A percentile compares a stretch with the other conserved stretches of the same genome.
phyloP scores from a whole-genome alignment of 257 asterid genomes.

The Solanum sejunctum region DNA sequence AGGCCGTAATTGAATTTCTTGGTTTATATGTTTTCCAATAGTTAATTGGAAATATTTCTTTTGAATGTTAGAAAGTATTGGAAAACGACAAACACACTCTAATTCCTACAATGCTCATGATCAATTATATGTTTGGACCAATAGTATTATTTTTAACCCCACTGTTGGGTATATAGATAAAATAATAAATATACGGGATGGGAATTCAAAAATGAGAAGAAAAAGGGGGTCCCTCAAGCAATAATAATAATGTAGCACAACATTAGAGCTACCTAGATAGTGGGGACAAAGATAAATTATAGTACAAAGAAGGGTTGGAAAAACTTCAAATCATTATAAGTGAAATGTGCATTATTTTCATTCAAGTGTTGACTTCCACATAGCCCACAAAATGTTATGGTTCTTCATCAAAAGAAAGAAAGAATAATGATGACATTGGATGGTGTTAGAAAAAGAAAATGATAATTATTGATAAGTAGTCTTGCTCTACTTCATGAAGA shows the following conservation, averaged over 20 bases:
- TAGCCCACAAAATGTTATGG: conserved; percentile 1
- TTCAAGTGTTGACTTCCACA: conserved; percentile 7
- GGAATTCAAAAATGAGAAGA: not conserved
- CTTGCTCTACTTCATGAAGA: conserved; percentile 1
- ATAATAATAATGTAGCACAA: not conserved
- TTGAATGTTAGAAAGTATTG: not conserved
- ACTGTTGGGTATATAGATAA: not conserved
- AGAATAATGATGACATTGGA: not conserved
- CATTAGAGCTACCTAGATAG: not conserved
- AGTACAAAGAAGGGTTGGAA: not conserved
- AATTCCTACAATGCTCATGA: not conserved
- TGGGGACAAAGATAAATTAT: not conserved
- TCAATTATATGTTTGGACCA: not conserved
- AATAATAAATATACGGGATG: not conserved
- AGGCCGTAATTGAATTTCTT: not conserved
- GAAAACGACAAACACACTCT: not conserved
- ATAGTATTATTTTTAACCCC: not conserved
- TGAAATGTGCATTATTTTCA: not conserved
- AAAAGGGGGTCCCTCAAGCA: not conserved
- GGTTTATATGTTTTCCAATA: not conserved
- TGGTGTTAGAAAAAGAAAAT: not conserved
- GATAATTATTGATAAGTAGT: conserved; percentile 5
- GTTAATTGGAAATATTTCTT: not conserved
- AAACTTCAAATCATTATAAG: conserved; percentile 3
- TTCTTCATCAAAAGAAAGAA: not conserved